phyloP scores from a whole-genome alignment of 1,284 basidiomycete genomes.

The Ustilago shanxiensis region DNA sequence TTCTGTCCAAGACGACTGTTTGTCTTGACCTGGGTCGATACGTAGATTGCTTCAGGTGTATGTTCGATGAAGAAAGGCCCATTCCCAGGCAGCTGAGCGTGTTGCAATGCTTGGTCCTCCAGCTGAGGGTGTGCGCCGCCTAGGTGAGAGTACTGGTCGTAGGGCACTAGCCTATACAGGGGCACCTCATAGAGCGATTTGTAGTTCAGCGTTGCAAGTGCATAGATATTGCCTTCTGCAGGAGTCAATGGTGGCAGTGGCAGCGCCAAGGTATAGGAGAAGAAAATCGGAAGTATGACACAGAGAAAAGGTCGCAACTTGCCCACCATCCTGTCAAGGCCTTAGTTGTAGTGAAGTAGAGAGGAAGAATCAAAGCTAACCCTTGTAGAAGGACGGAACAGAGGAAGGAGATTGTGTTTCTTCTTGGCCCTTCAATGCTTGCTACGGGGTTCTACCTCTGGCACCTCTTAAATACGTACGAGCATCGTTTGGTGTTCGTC shows the following conservation, averaged over 20 bases:
- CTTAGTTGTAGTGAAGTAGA: not conserved
- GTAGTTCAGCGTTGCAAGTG: not conserved
- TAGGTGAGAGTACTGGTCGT: conserved; percentile 7
- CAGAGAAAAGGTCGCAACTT: not conserved
- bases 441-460: not conserved
- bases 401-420: no score
- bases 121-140: not conserved
- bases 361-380: not conserved
- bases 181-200: not conserved
- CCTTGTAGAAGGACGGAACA: no score
- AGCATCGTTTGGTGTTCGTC: no score
- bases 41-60: not conserved
- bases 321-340: not conserved
- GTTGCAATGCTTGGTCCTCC: conserved; percentile 5
- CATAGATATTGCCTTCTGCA: not conserved
- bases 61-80: conserved; percentile 12
- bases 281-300: not conserved
- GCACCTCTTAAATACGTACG: no score
- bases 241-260: not conserved
- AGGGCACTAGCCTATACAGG: not conserved
- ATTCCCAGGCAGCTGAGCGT: not conserved
- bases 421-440: no score
- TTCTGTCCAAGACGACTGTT: conserved; percentile 2
- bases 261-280: not conserved
- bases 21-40: conserved; percentile 6